Base-by-base conservation (phyloP, 805 yeast species). In the Yamadazyma nakazawae region DNA sequence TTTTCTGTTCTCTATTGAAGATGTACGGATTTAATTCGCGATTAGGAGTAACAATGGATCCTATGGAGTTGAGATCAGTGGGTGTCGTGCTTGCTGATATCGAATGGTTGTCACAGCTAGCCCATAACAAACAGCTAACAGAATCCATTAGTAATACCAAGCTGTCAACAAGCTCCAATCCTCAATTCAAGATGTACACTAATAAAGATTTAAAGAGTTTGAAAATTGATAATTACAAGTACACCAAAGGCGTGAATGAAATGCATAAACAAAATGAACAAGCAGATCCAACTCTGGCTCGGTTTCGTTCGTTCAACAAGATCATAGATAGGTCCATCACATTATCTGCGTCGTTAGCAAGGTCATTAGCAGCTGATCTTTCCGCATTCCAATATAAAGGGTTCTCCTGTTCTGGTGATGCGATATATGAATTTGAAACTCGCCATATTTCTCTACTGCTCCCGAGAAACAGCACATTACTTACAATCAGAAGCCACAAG, bases 241-340 rank as follows among this genome's bases (percentile, higher is more conserved):
- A 45, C 26, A 35, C 40, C 3, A 6, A 25, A 13, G 43, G 37
- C 8, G 47, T 39, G 8, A 18, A 19, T 26, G 43, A 37, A n/a
- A 49, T 47, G 21, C 55, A 52, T 25, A 24, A 24, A 14, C 38
- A 37, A 14, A 38, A 39, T 16, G 49, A 50, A 19, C 52, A 42
- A 5, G 9, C 19, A 5, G 42, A 49, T 30, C 34, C 39, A 1
- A 19, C 31, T 10, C 54, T 48, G 52, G 19, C 46, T 17, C 36
- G 39, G 19, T 52, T 16, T 34, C 44, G 46, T 11, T 40, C 41
- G 3, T 48, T 34, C 14, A 52, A 48, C 37, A 40, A 47, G 31
- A 39, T 52, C 7, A 36, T 52, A 1, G 34, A 47, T 14, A 37
- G 51, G 17, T 17, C 18, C 17, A 8, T 48, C 7, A 25, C 14